phyloP scores from a whole-genome alignment of 1,284 basidiomycete species.

The Ganoderma multipileum region DNA sequence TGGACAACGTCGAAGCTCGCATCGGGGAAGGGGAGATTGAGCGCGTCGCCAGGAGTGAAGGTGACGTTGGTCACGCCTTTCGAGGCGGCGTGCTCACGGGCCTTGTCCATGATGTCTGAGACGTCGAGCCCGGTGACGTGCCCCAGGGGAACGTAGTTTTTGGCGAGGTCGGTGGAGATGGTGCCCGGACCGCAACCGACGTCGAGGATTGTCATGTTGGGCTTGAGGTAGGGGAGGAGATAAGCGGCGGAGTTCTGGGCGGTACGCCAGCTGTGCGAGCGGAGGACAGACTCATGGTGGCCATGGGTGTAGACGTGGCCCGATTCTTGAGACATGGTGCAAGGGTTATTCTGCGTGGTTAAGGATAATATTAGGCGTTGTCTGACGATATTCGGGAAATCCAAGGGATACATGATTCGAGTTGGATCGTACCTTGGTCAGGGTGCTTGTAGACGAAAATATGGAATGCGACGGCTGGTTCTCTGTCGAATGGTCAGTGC shows the following conservation, averaged over 20 bases:
- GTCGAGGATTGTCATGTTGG: slow-evolving; percentile 51
- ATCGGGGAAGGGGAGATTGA: slow-evolving; percentile 44
- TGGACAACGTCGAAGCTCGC: slow-evolving; percentile 52
- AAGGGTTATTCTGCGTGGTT: not conserved
- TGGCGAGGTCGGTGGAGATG: slow-evolving; percentile 50
- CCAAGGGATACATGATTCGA: not conserved
- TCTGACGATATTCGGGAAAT: not conserved
- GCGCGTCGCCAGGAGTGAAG: slow-evolving; percentile 43
- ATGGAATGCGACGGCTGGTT: not conserved
- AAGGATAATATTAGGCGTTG: not conserved
- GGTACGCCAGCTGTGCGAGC: slow-evolving; percentile 50
- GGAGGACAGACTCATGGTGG: slow-evolving; percentile 48
- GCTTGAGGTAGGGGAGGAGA: slow-evolving; percentile 46
- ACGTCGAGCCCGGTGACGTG: slow-evolving; percentile 50
- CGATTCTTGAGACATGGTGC: slow-evolving; percentile 20
- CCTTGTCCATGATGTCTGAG: slow-evolving; percentile 40
- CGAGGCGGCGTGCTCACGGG: slow-evolving; percentile 37
- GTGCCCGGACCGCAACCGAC: slow-evolving; percentile 55
- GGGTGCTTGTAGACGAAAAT: not conserved
- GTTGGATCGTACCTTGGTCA: not conserved
- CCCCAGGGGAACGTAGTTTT: slow-evolving; percentile 45
- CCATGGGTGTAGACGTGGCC: slow-evolving; percentile 39
- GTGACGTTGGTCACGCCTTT: slow-evolving; percentile 42
- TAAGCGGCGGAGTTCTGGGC: slow-evolving; percentile 51
- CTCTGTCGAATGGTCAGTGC: not conserved